Base-by-base conservation (phyloP, 345 rosid species). In the Trapa bicornis region DNA sequence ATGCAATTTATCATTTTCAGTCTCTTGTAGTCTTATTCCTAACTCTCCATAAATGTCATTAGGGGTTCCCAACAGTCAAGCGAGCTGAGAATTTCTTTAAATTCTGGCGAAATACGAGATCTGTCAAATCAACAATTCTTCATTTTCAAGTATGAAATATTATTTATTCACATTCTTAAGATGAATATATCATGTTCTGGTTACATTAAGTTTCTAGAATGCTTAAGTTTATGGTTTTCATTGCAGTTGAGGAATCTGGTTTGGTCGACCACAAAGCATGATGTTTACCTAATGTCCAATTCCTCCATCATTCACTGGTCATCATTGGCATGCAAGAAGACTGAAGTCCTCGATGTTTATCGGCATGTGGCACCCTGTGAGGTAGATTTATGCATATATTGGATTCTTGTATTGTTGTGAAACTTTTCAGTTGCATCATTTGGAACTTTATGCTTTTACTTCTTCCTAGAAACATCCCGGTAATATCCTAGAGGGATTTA, bases 401-500 rank as follows among this genome's bases (percentile, higher is more conserved):
- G 53, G 38, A 38, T 35, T 61, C 48, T 14, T 1, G 42, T 47
- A 37, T 65, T 61, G 58, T 61, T 6, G 42, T 37, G 36, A 42
- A 15, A 64, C 65, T 65, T 56, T 50, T 33, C 39, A 69, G 45
- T 58, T 47, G 52, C 43, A 16, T 35, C 9, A 29, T 56, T 47
- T 65, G 38, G 33, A 42, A 22, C 65, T 64, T 60, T 50, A 56
- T 54, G 3, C 64, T 56, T 15, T 70, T 57, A 67, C 15, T 4
- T 53, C 29, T 7, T 32, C 29, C 9, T 22, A 88, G 96, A 86
- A 86, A 80, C 92, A 86, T 73, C 85, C 89, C 0, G 89, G 81
- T 72, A 86, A 83, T 75, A 73, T 88, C 68, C 68, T 85, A 81
- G 92, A 88, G 80, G 88, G 92, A 64, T 84, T 88, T 83, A 71